Conservation (phyloP, 1,284 basidiomycete genomes). For the Sporisorium sorghi region DNA sequence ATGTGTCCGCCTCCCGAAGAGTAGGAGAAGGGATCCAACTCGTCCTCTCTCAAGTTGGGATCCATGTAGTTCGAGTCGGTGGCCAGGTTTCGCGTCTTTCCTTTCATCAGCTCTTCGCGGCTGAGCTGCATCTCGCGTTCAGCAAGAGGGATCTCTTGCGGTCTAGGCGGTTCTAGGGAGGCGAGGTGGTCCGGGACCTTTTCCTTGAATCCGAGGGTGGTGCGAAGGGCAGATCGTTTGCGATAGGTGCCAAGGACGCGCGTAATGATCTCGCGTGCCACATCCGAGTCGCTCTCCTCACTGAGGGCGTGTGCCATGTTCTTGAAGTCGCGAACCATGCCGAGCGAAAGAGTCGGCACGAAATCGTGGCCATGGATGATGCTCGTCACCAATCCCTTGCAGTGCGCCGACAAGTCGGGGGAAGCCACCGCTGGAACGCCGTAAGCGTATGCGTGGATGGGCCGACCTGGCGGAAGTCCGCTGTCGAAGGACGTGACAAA, state of each 20-base stretch:
- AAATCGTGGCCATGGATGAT: constrained; percentile 71
- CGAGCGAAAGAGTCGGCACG: constrained; percentile 71
- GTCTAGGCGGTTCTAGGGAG: constrained; percentile 36
- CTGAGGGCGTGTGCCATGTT: constrained; percentile 69
- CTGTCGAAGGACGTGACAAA: constrained; percentile 71
- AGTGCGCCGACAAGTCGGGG: constrained; percentile 71
- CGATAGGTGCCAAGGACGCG: constrained; percentile 69
- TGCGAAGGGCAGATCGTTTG: constrained; percentile 44
- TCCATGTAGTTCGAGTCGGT: constrained; percentile 51
- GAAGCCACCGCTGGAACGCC: constrained; percentile 63
- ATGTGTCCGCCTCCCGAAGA: constrained; percentile 37
- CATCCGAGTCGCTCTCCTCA: constrained; percentile 52
- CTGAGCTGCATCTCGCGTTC: constrained; percentile 48
- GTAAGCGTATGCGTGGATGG: constrained; percentile 72
- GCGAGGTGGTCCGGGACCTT: constrained; percentile 24
- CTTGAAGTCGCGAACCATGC: constrained; percentile 72
- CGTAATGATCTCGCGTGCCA: constrained; percentile 72
- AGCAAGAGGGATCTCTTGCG: constrained; percentile 38
- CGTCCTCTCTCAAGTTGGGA: constrained; percentile 48
- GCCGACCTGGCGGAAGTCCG: constrained; percentile 72
- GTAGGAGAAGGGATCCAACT: constrained; percentile 44
- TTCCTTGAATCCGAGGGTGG: constrained; percentile 17
- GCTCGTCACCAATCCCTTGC: constrained; percentile 71
- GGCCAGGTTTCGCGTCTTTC: constrained; percentile 54
- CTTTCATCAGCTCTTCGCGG: constrained; percentile 52